Evolutionary conservation across 495 filamentous ascomycete species (phyloP), one percentile per base, ranked within the genome.

Genomic region (Hypoxylon crocopeplum): DNA sequence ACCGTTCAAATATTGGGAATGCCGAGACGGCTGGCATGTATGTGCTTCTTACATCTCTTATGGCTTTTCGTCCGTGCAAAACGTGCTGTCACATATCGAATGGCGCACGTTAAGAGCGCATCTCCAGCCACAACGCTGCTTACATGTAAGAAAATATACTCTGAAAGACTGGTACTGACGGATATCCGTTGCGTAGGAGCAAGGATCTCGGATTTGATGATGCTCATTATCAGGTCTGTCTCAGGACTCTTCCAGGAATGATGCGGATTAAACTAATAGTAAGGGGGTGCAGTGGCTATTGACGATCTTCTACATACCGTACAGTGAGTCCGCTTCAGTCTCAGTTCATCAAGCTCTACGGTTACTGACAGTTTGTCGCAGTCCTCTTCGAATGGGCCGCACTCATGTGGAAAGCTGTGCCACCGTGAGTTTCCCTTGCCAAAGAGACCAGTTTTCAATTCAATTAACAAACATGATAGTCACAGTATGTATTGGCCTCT

Each of bases 291-390:
- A 86, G 60, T 95, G 89, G 89, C 76, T 93, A 13, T 72, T 93
- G 38, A 92, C 88, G 0, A 86, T 90, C 27, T 94, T 93, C 64
- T 93, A 93, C 64, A 88, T 86, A 16, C 73, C 81, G 1, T 86
- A 86, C 53, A 84, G 72, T 76, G 44, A 30, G 64, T 19, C 62
- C 41, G n/a, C n/a, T n/a, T n/a, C n/a, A n/a, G n/a, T 38, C 7
- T 24, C 1, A 40, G 11, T 4, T 24, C 1, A 38, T 41, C n/a
- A 5, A 7, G 13, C 13, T 41, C 11, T 8, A 13, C 4, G 20
- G 50, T 45, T 58, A 34, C 32, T 54, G 46, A 66, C 82, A 3
- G 0, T 12, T 67, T 77, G 2, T 16, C 77, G 78, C 37, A 83
- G 72, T 84, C 22, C 27, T 86, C 7, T 91, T 91, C 51, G 86